Evolutionary conservation across 176 grass and related monocot species (phyloP), one percentile per base, ranked within the genome.

Genomic region (Oryza nivara): DNA sequence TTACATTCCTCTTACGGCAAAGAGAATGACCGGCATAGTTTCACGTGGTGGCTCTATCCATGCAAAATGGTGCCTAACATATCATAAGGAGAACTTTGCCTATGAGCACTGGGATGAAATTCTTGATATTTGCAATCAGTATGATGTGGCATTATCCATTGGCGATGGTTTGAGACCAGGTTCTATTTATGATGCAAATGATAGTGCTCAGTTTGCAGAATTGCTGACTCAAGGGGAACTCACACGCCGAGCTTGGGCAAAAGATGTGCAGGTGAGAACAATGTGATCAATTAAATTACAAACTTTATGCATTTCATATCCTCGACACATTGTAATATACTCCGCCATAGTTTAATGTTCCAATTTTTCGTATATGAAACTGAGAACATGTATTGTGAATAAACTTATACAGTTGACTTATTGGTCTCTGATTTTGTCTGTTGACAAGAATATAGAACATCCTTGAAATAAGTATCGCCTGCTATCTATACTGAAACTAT

Each of bases 31-130:
- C 26, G 96, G 96, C 68, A 98, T 98, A 64, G 96, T 98, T 87
- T 98, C 96, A 22, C 91, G 96, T 81, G 96, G 96, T 45, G 96
- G 96, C 68, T 98, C 96, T 12, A 98, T 98, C 66, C 96, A 98
- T 88, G 96, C 96, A 83, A 98, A 98, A 85, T 98, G 96, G 96
- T 98, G 96, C 78, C 80, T 98, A 73, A 88, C 89, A 15, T 95
- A 95, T 90, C 96, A 98, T 80, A 94, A 94, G 79, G 96, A 98
- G 86, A 98, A 98, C 75, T 98, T 98, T 93, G 96, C 96, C 75
- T 98, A 98, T 75, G 96, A 95, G 60, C 93, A 98, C 38, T 98
- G 96, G 96, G 96, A 95, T 92, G 96, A 95, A 35, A 98, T 98
- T 88, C 89, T 98, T 74, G 93, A 95, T 72, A 98, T 98, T 71